These are phyloP conservation scores for Haplosporangium sp. DNA, from an alignment of 371 early-diverging fungal species.

Conservation along the genomic window DNA sequence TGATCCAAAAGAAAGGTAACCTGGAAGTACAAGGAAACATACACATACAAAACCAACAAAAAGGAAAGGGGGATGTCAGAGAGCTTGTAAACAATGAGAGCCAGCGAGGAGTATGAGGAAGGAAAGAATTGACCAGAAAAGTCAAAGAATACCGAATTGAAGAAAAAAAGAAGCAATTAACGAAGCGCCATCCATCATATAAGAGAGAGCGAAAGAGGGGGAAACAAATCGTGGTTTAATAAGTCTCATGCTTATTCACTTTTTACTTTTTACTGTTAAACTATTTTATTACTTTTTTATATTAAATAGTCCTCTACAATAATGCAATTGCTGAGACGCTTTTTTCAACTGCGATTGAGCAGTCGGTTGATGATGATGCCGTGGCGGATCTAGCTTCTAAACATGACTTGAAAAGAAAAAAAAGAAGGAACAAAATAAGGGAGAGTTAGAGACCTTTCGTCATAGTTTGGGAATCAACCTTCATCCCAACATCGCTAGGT, in stretches of 20 bases:
- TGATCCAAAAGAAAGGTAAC: slow-evolving; percentile 16
- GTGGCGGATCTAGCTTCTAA: not conserved
- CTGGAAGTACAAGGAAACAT: slow-evolving; percentile 1
- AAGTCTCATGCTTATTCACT: too few relatives aligned
- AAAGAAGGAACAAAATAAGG: too few relatives aligned
- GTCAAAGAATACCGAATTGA: not conserved
- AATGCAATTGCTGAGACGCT: not conserved
- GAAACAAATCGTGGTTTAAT: not conserved
- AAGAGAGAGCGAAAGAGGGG: slow-evolving; percentile 1
- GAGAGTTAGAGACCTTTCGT: not conserved
- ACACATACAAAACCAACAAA: not conserved
- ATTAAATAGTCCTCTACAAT: not conserved
- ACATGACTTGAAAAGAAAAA: not conserved
- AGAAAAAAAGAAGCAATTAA: not conserved
- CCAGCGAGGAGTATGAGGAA: slow-evolving; percentile 10
- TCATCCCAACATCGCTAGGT: not conserved
- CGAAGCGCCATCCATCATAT: not conserved
- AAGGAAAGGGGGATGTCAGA: slow-evolving; percentile 3
- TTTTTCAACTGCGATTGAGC: not conserved
- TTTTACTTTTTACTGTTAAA: not conserved
- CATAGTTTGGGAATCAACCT: not conserved
- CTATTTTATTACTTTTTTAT: not conserved
- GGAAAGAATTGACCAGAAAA: not conserved
- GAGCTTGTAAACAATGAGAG: slow-evolving; percentile 12
- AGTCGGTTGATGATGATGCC: too few relatives aligned